Evolutionary conservation across 345 rosid species (phyloP), one percentile per base, ranked within the genome.

Genomic region (Noccaea caerulescens): DNA sequence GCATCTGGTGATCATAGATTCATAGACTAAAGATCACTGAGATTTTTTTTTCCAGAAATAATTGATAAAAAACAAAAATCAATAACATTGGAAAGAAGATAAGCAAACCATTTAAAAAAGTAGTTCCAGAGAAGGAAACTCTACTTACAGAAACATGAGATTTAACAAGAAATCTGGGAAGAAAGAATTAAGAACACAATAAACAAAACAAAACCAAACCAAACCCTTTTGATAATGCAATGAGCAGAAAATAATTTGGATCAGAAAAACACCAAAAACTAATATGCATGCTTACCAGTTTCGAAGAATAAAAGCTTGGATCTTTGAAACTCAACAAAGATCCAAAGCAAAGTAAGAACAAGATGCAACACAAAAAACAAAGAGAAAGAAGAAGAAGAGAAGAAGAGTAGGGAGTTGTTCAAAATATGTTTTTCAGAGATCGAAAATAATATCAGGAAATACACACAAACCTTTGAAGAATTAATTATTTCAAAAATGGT

Each of bases 401-500:
- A 74, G 53, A 63, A 72, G 52, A 57, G 30, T 27, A 27, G 30
- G 30, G 5, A 47, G 58, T n/a, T 56, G 64, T 13, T 34, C 6
- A 34, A 13, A 14, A 14, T 16, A 1, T 2, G 30, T 42, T 13
- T 39, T 41, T 6, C 13, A 49, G 32, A 75, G 38, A 65, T 8
- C 8, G 34, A 56, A 72, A 52, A 13, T 63, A 37, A 25, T 20
- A 36, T 13, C 20, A 54, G 14, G 30, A 72, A 25, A 46, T 18
- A 41, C 23, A 67, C 73, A 60, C 58, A 53, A 75, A 75, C 73
- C 78, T 68, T 68, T 46, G 10, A 39, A 36, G 53, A 41, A 14
- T 63, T 66, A 67, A 66, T 41, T 50, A 66, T 34, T 13, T 66
- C 72, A 23, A 58, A 66, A 66, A 51, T 50, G 46, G 55, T 49